phyloP scores from a whole-genome alignment of 1,139 yeast genomes.

The Candida gigantensis region DNA sequence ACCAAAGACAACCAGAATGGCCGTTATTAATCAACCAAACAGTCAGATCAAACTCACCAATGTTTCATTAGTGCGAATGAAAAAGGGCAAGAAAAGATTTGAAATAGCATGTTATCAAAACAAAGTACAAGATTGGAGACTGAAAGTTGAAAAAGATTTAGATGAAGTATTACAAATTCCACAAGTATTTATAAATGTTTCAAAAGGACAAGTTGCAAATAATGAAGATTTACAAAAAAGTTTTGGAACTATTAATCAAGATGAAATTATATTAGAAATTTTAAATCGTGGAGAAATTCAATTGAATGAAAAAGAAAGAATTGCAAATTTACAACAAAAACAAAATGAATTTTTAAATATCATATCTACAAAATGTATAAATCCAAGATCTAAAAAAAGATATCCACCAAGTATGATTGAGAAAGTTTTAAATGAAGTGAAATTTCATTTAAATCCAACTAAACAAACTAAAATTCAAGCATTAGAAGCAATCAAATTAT shows the following conservation, averaged over 20 bases:
- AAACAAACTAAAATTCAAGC: slow-evolving; percentile 88
- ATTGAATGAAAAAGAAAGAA: slow-evolving; percentile 89
- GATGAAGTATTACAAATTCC: slow-evolving; percentile 96
- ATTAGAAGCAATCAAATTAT: slow-evolving; percentile 80
- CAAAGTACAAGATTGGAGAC: slow-evolving; percentile 93
- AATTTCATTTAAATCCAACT: slow-evolving; percentile 77
- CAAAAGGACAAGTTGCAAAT: slow-evolving; percentile 93
- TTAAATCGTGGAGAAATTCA: slow-evolving; percentile 91
- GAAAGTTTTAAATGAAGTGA: slow-evolving; percentile 77
- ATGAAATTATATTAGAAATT: slow-evolving; percentile 75
- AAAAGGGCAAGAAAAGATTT: slow-evolving; percentile 85
- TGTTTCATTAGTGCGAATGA: slow-evolving; percentile 89
- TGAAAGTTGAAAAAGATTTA: slow-evolving; percentile 84
- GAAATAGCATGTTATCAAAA: slow-evolving; percentile 97
- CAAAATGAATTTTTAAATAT: slow-evolving; percentile 83
- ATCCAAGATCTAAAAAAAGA: slow-evolving; percentile 85
- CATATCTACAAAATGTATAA: slow-evolving; percentile 87
- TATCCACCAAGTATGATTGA: slow-evolving; percentile 94
- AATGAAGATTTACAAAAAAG: slow-evolving; percentile 75
- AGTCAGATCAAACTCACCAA: slow-evolving; percentile 89
- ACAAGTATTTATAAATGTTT: slow-evolving; percentile 90
- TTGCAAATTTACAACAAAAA: slow-evolving; percentile 69
- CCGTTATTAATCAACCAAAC: slow-evolving; percentile 78
- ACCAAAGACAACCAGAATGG: slow-evolving; percentile 44
- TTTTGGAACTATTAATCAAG: slow-evolving; percentile 76